Percentiles rank a stretch among this genome's conserved stretches.
Evolutionary conservation across 2,329 filamentous ascomycete species (phyloP).

Genomic region (Lasiodiplodia theobromae): DNA sequence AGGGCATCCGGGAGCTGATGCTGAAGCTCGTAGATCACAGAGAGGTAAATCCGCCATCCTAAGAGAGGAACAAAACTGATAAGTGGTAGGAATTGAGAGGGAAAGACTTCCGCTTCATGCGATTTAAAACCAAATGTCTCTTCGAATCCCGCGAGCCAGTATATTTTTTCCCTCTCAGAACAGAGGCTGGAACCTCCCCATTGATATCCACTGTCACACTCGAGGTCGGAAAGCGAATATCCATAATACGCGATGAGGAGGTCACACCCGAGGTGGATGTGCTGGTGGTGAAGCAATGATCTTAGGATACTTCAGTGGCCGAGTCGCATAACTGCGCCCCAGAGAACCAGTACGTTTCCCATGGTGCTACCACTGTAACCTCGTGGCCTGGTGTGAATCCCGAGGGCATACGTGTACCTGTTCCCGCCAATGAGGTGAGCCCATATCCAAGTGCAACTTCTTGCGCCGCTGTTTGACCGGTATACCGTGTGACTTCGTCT

Average conservation of each 20-base stretch:
- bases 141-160: constrained; percentile 1
- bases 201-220: background rate
- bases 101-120: constrained; percentile 9
- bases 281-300: background rate
- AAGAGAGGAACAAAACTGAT: background rate
- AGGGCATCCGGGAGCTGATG: background rate
- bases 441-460: background rate
- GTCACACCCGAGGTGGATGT: constrained; percentile 9
- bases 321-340: background rate
- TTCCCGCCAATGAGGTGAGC: background rate
- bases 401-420: background rate
- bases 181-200: background rate
- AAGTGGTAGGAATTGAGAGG: constrained; percentile 7
- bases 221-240: constrained; percentile 4
- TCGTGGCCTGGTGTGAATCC: background rate
- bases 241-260: background rate
- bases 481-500: background rate
- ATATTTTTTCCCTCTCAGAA: constrained; percentile 7
- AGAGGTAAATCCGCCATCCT: background rate
- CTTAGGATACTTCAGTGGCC: background rate
- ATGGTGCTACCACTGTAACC: background rate
- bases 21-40: background rate
- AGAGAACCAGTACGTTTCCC: background rate
- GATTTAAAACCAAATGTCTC: background rate
- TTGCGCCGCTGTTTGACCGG: background rate